These are phyloP conservation scores for Capillidium rhysosporum DNA, from an alignment of 371 early-diverging fungal genomes.

Conservation along the genomic window DNA sequence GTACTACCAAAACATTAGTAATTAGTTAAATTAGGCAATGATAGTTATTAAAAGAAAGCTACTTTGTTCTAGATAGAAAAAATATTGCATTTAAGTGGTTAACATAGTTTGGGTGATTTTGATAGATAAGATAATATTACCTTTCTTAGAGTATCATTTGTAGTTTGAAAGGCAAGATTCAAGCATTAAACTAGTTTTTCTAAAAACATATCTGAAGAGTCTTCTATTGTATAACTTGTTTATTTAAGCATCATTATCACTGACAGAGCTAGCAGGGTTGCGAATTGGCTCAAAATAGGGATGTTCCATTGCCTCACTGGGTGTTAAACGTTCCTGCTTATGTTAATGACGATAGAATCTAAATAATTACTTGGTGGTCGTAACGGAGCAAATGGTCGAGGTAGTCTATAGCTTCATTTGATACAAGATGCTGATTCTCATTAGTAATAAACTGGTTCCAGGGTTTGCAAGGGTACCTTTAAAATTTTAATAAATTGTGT, in stretches of 20 bases:
- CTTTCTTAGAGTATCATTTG: too few species aligned
- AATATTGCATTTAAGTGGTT: too few species aligned
- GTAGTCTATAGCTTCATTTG: slow-evolving; percentile 83
- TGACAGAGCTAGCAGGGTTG: background rate
- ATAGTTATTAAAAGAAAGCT: too few species aligned
- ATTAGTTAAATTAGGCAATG: too few species aligned
- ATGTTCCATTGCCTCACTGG: slow-evolving; percentile 89
- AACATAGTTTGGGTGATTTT: too few species aligned
- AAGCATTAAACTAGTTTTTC: too few species aligned
- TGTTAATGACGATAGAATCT: background rate
- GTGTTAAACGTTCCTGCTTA: slow-evolving; percentile 70
- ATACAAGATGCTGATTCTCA: slow-evolving; percentile 80
- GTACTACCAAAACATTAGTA: too few species aligned
- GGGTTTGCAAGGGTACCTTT: slow-evolving; percentile 76
- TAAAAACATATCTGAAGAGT: too few species aligned
- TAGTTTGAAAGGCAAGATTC: too few species aligned
- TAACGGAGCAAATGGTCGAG: slow-evolving; percentile 85
- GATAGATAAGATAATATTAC: too few species aligned
- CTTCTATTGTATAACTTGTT: background rate
- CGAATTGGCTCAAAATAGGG: slow-evolving; percentile 56
- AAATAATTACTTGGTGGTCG: slow-evolving; percentile 68
- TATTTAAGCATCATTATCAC: background rate
- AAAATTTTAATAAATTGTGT: background rate
- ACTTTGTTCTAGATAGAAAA: too few species aligned
- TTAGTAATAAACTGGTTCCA: slow-evolving; percentile 79